Percentiles rank a stretch among this genome's conserved stretches.
phyloP scores from a whole-genome alignment of 768 basidiomycete species.

The Tephrocybe sp. region DNA sequence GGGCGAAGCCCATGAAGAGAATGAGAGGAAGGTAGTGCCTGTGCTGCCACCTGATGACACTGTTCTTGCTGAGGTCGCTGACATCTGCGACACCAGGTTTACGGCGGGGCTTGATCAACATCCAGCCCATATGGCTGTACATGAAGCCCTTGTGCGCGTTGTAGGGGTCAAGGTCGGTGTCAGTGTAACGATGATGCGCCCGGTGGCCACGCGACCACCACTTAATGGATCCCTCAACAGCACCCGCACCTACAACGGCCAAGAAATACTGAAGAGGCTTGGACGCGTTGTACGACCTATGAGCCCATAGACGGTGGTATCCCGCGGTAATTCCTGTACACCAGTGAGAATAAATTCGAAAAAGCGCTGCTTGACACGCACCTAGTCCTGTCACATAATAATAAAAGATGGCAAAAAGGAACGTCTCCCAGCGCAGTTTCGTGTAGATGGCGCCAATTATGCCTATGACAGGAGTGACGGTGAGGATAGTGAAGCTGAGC shows the following conservation, averaged over 20 bases:
- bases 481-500: slow-evolving; percentile 73
- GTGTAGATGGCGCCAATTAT: slow-evolving; percentile 71
- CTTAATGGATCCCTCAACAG: slow-evolving; percentile 94
- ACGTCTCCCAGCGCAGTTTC: slow-evolving; percentile 70
- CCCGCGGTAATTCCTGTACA: slow-evolving; percentile 80
- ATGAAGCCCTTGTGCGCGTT: slow-evolving; percentile 87
- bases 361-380: slow-evolving; percentile 29
- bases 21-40: slow-evolving; percentile 72
- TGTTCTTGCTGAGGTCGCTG: slow-evolving; percentile 79
- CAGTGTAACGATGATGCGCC: slow-evolving; percentile 96
- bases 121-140: slow-evolving; percentile 91
- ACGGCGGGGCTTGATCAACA: slow-evolving; percentile 87
- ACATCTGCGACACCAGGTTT: slow-evolving; percentile 91
- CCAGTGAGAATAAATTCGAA: not conserved
- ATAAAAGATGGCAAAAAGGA: slow-evolving; percentile 44
- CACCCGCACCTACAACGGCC: slow-evolving; percentile 85
- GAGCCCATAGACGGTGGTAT: slow-evolving; percentile 97
- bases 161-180: slow-evolving; percentile 96
- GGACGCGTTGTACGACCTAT: slow-evolving; percentile 92
- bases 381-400: slow-evolving; percentile 65
- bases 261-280: slow-evolving; percentile 82
- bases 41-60: slow-evolving; percentile 87
- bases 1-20: slow-evolving; percentile 63
- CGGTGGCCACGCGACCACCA: slow-evolving; percentile 99
- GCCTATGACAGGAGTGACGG: slow-evolving; percentile 71